phyloP scores from a whole-genome alignment of 2,329 filamentous ascomycete genomes.

The Aotearoamyces nothofagi region DNA sequence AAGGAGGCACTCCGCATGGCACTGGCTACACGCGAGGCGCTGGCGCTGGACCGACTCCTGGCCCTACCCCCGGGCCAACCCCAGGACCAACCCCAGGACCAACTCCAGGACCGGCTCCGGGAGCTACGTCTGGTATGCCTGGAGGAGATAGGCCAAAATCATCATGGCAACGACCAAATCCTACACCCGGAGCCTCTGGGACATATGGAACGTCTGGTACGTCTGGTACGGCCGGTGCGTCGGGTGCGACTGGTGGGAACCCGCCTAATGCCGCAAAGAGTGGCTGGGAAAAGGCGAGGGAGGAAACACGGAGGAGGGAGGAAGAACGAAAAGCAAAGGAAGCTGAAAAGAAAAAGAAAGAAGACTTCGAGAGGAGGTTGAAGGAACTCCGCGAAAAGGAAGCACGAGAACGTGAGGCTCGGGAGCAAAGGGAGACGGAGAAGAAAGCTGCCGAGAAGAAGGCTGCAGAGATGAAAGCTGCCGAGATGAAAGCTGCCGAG shows the following conservation, averaged over 20 bases:
- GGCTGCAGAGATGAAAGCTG: slow-evolving; percentile 7
- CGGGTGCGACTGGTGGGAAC: slow-evolving; percentile 3
- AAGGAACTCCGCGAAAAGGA: slow-evolving; percentile 39
- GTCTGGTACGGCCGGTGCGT: slow-evolving; percentile 5
- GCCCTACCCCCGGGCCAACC: not conserved
- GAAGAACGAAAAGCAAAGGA: slow-evolving; percentile 47
- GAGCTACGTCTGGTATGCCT: slow-evolving; percentile 5
- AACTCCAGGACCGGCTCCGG: slow-evolving; percentile 7
- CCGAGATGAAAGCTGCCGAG: slow-evolving; percentile 10
- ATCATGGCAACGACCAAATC: slow-evolving; percentile 18
- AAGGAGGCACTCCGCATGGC: slow-evolving; percentile 4
- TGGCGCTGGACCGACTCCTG: slow-evolving; percentile 3
- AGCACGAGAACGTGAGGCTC: slow-evolving; percentile 24
- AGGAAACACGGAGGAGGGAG: slow-evolving; percentile 51
- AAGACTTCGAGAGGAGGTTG: slow-evolving; percentile 35
- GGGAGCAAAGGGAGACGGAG: slow-evolving; percentile 10
- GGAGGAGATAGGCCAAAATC: slow-evolving; percentile 11
- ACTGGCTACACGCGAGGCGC: slow-evolving; percentile 5
- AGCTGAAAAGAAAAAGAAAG: slow-evolving; percentile 42
- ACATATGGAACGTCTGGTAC: slow-evolving; percentile 10
- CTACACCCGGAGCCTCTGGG: slow-evolving; percentile 15
- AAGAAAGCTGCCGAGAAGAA: slow-evolving; percentile 10
- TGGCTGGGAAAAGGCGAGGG: slow-evolving; percentile 54
- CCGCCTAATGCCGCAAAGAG: slow-evolving; percentile 24
- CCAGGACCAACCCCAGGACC: slow-evolving; percentile 1